Evolutionary conservation across 495 filamentous ascomycete species (phyloP), one percentile per base, ranked within the genome.

Genomic region (Talaromyces proteolyticus): DNA sequence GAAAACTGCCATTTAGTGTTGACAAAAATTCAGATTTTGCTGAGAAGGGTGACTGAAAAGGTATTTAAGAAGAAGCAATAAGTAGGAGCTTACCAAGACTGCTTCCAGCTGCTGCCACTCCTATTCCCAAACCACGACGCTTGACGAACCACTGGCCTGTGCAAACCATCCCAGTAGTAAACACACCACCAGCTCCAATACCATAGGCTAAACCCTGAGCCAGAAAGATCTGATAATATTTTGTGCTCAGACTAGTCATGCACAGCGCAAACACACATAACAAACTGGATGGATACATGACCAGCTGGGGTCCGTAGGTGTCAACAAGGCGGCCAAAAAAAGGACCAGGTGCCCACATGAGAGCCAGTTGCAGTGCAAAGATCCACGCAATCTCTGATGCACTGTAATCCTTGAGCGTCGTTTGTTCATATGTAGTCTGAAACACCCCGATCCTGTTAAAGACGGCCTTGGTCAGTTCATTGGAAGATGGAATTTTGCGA

Each of bases 101-200:
- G 20, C 55, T 53, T 6, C 70, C 68, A 21, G 52, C 44, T 14
- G 50, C 56, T 6, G 60, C 57, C 23, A 70, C 55, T 1, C 68
- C 68, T 0, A 61, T 49, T 3, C 61, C 69, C 10, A 62, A 40
- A 4, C 63, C 55, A 1, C 63, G 60, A 19, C 56, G 73, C 14
- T 53, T 49, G 11, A 73, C 65, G 72, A 91, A 90, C 66, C 66
- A 69, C 25, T 65, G 64, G 2, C 59, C 56, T 3, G 59, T 58
- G 22, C 57, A 66, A 14, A 67, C 46, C 20, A 67, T 45, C 0
- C 51, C 38, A 1, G 56, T 40, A 1, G 61, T 59, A 47, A 66
- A 70, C 2, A 69, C 43, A 10, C 60, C 66, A 26, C 44, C 66
- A 20, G 58, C 58, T 8, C 69, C 68, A 1, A 71, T 17, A 2